A percentile compares a stretch with the other conserved stretches of the same genome.
phyloP scores from a whole-genome alignment of 148 eudicot species.

The Dysphania ambrosioides region DNA sequence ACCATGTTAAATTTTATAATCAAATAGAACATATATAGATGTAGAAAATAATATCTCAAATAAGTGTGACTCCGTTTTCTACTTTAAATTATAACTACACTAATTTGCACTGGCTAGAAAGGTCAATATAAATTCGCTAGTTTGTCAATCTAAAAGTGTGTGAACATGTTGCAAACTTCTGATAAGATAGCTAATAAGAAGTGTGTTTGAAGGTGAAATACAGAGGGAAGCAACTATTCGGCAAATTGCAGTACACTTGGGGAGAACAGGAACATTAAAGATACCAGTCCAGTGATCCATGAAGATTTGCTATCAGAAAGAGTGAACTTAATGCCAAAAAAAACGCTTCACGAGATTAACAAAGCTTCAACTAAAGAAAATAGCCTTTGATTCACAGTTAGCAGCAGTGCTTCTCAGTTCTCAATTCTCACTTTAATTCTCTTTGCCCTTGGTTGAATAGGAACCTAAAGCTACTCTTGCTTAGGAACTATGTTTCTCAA shows the following conservation, averaged over 20 bases:
- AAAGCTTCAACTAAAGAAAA: not conserved
- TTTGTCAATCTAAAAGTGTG: not conserved
- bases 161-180: not conserved
- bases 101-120: not conserved
- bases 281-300: constrained; percentile 91
- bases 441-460: too few species aligned
- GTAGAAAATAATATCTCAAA: not conserved
- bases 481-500: not conserved
- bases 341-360: not conserved
- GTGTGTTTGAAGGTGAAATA: constrained; percentile 47
- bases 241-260: constrained; percentile 40
- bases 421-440: not conserved
- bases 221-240: constrained; percentile 78
- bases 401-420: not conserved
- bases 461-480: not conserved
- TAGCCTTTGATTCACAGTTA: not conserved
- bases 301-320: constrained; percentile 14
- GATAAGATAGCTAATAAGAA: constrained; percentile 46
- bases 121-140: not conserved
- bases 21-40: not conserved
- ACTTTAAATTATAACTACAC: not conserved
- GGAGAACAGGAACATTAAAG: constrained; percentile 55
- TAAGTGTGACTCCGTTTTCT: not conserved
- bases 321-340: not conserved
- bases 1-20: not conserved